phyloP scores from a whole-genome alignment of 192 early-diverging fungal genomes.

The Lobosporangium transversale region DNA sequence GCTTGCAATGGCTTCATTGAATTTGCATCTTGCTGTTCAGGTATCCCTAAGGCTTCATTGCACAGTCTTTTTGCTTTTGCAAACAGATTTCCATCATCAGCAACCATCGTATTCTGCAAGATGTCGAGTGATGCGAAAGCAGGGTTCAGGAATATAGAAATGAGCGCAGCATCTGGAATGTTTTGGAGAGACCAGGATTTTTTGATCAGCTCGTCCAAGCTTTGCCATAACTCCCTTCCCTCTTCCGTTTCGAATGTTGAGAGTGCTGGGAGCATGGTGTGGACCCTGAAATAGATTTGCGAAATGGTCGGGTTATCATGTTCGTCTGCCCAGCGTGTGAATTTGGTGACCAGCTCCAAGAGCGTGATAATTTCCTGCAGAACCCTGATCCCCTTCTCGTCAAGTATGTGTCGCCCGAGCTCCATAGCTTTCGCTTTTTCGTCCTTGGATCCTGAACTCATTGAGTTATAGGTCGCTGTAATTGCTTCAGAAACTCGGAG shows the following conservation, averaged over 20 bases:
- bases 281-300: constrained; percentile 14
- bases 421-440: constrained; percentile 11
- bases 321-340: constrained; percentile 23
- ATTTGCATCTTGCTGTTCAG: not conserved
- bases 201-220: constrained; percentile 7
- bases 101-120: not conserved
- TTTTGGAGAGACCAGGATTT: constrained; percentile 9
- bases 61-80: constrained; percentile 6
- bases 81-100: not conserved
- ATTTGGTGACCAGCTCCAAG: constrained; percentile 11
- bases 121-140: constrained; percentile 2
- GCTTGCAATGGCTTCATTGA: not conserved
- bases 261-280: not conserved
- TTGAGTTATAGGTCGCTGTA: not conserved
- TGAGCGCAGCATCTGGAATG: constrained; percentile 21
- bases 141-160: constrained; percentile 21
- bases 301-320: constrained; percentile 1
- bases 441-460: not conserved
- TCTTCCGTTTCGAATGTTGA: not conserved
- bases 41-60: not conserved
- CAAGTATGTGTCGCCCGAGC: not conserved
- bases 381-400: constrained; percentile 1
- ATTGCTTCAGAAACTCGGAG: constrained; percentile 1
- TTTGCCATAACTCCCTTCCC: not conserved
- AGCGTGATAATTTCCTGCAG: constrained; percentile 13